Conservation (phyloP, 345 rosid species). For the Ricinus communis region DNA sequence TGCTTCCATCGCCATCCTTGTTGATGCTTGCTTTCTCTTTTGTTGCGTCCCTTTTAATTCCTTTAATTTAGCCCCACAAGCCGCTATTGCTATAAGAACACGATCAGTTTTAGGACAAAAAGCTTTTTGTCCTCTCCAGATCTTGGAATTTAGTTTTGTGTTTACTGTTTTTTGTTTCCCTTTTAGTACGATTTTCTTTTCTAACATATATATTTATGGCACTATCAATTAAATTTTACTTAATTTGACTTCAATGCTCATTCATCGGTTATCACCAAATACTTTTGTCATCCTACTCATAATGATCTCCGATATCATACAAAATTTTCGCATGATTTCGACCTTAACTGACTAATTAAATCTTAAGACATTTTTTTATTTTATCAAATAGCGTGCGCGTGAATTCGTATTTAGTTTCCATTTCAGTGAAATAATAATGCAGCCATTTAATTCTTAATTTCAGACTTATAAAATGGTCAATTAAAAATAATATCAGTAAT, state of each 20-base stretch:
- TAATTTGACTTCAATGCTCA: background rate
- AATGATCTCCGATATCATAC: background rate
- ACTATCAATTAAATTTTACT: background rate
- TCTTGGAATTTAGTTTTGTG: background rate
- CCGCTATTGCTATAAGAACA: slow-evolving; percentile 14
- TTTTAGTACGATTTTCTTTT: background rate
- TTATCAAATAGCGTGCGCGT: too few relatives aligned
- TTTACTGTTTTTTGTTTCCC: background rate
- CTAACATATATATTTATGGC: background rate
- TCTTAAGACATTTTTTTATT: too few relatives aligned
- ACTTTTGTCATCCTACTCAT: background rate
- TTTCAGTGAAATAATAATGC: too few relatives aligned
- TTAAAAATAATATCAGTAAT: too few relatives aligned
- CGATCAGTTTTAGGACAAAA: background rate
- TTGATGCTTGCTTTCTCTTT: background rate
- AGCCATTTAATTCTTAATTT: too few relatives aligned
- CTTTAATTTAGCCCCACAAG: slow-evolving; percentile 15
- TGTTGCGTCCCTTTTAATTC: background rate
- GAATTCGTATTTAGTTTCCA: too few relatives aligned
- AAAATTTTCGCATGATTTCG: too few relatives aligned
- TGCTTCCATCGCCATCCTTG: slow-evolving; percentile 20
- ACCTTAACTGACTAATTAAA: too few relatives aligned
- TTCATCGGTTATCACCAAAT: background rate
- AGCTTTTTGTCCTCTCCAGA: background rate
- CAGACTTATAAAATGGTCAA: too few relatives aligned